A percentile compares a stretch with the other conserved stretches of the same genome.
phyloP scores from a whole-genome alignment of 2,329 filamentous ascomycete genomes.

The Fusarium metavorans region DNA sequence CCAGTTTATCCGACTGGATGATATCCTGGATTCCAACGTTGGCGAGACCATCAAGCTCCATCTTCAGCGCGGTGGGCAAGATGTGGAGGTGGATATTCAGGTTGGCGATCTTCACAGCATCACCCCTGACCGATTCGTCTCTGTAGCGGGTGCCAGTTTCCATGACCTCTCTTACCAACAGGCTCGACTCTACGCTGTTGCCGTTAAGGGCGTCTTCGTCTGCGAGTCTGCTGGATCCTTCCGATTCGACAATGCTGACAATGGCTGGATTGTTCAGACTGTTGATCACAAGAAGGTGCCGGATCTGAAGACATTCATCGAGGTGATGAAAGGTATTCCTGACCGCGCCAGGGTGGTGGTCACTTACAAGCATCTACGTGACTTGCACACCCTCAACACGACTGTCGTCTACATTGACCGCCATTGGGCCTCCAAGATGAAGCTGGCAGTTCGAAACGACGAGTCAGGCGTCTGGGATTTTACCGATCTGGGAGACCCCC shows the following conservation, averaged over 20 bases:
- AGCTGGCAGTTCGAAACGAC: conserved; percentile 91
- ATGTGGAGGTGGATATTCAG: conserved; percentile 84
- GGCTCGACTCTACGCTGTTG: conserved; percentile 93
- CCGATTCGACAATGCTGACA: conserved; percentile 89
- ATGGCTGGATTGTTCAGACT: conserved; percentile 93
- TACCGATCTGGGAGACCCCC: conserved; percentile 81
- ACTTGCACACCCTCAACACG: conserved; percentile 94
- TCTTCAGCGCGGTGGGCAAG: conserved; percentile 88
- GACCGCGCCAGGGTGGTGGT: conserved; percentile 88
- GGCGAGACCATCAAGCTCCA: conserved; percentile 81
- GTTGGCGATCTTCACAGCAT: conserved; percentile 94
- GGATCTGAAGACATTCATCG: conserved; percentile 87
- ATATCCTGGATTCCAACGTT: conserved; percentile 90
- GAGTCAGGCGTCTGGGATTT: conserved; percentile 95
- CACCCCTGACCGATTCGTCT: conserved; percentile 94
- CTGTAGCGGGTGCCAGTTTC: conserved; percentile 93
- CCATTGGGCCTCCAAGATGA: conserved; percentile 97
- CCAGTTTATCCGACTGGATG: conserved; percentile 91
- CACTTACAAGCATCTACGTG: conserved; percentile 94
- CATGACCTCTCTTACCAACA: conserved; percentile 98
- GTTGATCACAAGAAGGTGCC: conserved; percentile 93
- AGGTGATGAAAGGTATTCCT: conserved; percentile 90
- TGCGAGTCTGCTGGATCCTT: conserved; percentile 97
- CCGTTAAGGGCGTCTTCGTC: conserved; percentile 91
- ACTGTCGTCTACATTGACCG: conserved; percentile 92